A percentile compares a stretch with the other conserved stretches of the same genome.
phyloP scores from a whole-genome alignment of 2,329 filamentous ascomycete species.

The Beauveria rudraprayagi region DNA sequence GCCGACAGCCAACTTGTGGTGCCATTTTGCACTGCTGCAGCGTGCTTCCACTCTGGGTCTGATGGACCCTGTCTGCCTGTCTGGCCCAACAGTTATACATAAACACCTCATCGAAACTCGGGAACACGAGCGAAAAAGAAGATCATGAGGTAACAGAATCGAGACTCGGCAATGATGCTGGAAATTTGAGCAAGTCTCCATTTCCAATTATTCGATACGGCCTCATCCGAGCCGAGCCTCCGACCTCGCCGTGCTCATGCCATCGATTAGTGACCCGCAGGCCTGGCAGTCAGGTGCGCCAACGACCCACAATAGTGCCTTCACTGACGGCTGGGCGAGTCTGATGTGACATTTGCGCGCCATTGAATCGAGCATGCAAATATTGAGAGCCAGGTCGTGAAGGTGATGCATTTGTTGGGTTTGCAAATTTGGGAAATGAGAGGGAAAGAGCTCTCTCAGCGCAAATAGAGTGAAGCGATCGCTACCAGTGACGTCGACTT shows the following conservation, averaged over 20 bases:
- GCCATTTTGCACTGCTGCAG: background rate
- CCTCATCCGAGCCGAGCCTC: slow-evolving; percentile 10
- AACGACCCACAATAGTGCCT: slow-evolving; percentile 12
- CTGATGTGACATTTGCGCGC: slow-evolving; percentile 7
- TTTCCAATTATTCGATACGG: background rate
- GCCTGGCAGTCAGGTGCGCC: slow-evolving; percentile 14
- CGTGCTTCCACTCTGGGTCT: background rate
- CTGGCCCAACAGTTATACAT: background rate
- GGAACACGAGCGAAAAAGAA: background rate
- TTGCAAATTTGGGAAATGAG: no score
- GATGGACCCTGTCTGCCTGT: background rate
- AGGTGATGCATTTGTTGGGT: background rate
- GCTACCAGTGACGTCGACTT: background rate
- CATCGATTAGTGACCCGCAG: background rate
- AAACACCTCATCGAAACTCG: background rate
- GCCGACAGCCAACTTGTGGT: background rate
- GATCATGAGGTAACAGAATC: background rate
- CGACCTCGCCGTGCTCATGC: slow-evolving; percentile 2
- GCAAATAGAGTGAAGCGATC: background rate
- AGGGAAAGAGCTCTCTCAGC: background rate
- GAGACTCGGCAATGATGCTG: background rate
- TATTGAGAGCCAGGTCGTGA: slow-evolving; percentile 4
- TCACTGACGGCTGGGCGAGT: slow-evolving; percentile 11
- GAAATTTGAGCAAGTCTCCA: background rate
- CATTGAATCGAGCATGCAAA: slow-evolving; percentile 18